Base-by-base conservation (phyloP, 1,284 basidiomycete genomes). In the Apiotrichum gracile region DNA sequence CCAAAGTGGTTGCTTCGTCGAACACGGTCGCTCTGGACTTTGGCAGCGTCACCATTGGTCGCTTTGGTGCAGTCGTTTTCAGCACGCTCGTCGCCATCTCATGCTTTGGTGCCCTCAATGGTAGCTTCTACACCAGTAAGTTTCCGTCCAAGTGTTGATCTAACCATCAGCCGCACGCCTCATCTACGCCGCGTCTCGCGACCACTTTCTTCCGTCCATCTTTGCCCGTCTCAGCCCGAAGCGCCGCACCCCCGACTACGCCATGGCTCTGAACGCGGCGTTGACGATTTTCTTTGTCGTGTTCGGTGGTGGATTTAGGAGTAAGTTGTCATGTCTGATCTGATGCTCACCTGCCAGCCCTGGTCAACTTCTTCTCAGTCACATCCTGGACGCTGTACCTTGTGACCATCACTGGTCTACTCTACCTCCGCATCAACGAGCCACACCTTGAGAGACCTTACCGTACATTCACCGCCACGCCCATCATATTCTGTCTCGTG, bases 11-110 rank as follows among this genome's bases (percentile, higher is more conserved):
- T 1, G 68, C 70, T 6, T 67, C 75, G 9, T 76, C 72, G 58
- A 97, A 97, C 63, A 97, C 93, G 0, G 90, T 97, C 19, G 93
- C 91, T 0, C 79, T 94, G 58, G 94, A 98, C 73, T 98, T 97
- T 65, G 96, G 96, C 2, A 82, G 85, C 51, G 84, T 83, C 0
- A 76, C 94, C 4, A 87, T 93, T 59, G 94, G 96, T 7, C 83
- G 85, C 6, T 73, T 86, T 14, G 94, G 96, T 21, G 92, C 88
- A 0, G 82, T 85, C 2, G 66, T 94, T 4, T 97, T 98, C 69
- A 90, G 92, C 1, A 79, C 62, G 16, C 61, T 93, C 78, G 94
- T 98, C 3, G 89, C 91, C 1, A 83, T 97, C 56, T 94, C 90
- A 2, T 97, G 92, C 68, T 91, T 96, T 62, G 92, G 92, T 12